Percentiles rank a stretch among this genome's conserved stretches.
Evolutionary conservation across 2,329 filamentous ascomycete genomes (phyloP).

Genomic region (Ascochyta koolunga): DNA sequence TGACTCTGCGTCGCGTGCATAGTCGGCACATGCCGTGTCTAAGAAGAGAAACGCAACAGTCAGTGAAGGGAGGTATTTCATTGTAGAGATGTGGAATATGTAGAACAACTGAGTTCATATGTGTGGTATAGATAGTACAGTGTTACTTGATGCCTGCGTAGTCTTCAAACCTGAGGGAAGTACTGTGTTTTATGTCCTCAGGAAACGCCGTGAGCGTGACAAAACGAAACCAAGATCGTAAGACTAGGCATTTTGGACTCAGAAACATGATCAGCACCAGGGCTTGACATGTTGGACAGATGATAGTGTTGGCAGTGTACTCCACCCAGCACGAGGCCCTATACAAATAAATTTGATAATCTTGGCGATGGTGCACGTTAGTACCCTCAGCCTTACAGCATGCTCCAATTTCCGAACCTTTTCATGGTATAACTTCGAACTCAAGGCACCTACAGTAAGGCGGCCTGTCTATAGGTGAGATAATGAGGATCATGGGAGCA

Average conservation of each 20-base stretch:
- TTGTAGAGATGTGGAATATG: background rate
- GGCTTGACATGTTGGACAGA: conserved; percentile 24
- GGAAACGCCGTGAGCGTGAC: conserved; percentile 18
- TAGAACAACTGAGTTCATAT: background rate
- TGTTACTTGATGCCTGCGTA: background rate
- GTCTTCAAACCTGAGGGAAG: conserved; percentile 8
- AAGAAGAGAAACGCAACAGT: conserved; percentile 4
- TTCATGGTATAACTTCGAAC: conserved; percentile 14
- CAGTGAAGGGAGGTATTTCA: conserved; percentile 25
- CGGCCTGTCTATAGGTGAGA: conserved; percentile 18
- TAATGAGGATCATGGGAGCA: conserved; percentile 27
- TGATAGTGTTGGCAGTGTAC: conserved; percentile 16
- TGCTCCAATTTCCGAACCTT: conserved; percentile 5
- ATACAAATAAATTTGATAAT: conserved; percentile 26
- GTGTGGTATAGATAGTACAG: background rate
- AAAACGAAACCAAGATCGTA: conserved; percentile 19
- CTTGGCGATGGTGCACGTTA: conserved; percentile 21
- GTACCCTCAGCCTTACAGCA: background rate
- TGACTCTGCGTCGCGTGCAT: conserved; percentile 32
- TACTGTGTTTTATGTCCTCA: conserved; percentile 27
- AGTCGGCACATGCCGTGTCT: conserved; percentile 25
- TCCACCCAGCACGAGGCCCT: conserved; percentile 18
- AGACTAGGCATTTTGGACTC: conserved; percentile 13
- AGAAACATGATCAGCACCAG: conserved; percentile 21
- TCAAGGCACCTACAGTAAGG: conserved; percentile 29